Evolutionary conservation across 1,139 yeast genomes (phyloP).

Genomic region (Nakaseomyces glabratus): DNA sequence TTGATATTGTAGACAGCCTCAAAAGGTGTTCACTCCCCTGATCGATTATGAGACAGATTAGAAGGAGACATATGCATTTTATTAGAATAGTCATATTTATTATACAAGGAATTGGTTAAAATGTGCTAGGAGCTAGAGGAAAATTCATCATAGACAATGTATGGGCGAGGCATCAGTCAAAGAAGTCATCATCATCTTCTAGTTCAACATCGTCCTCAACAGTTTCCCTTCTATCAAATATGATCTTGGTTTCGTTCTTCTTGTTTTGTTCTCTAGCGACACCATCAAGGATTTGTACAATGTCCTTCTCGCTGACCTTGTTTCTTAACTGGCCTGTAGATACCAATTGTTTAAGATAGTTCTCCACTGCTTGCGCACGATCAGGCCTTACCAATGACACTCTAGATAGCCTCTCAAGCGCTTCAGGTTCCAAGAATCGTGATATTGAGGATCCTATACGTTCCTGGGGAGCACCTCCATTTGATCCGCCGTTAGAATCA

Average conservation of each 20-base stretch:
- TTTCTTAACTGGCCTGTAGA: conserved; percentile 67
- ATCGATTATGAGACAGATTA: too few species aligned
- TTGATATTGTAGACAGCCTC: too few species aligned
- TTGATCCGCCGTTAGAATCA: conserved; percentile 15
- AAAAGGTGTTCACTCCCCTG: too few species aligned
- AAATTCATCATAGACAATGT: too few species aligned
- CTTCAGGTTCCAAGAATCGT: conserved; percentile 68
- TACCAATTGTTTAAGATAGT: conserved; percentile 63
- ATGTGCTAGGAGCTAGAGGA: too few species aligned
- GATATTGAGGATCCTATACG: conserved; percentile 37
- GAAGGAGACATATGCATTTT: too few species aligned
- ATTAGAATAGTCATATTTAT: too few species aligned
- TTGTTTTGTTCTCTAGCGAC: conserved; percentile 70
- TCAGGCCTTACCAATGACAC: conserved; percentile 87
- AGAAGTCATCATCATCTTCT: conserved; percentile 36
- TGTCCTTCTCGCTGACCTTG: conserved; percentile 67
- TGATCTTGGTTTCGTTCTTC: conserved; percentile 52
- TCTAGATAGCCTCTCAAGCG: conserved; percentile 79
- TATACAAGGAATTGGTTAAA: too few species aligned
- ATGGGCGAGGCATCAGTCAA: conserved; percentile 29
- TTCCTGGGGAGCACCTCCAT: conserved; percentile 14
- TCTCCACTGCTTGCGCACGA: conserved; percentile 84
- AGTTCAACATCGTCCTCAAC: conserved; percentile 30
- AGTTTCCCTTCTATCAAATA: conserved; percentile 38
- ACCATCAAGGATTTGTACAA: conserved; percentile 76